Base-by-base conservation (phyloP, 139 green algal species). In the Volvox reticuliferus region DNA sequence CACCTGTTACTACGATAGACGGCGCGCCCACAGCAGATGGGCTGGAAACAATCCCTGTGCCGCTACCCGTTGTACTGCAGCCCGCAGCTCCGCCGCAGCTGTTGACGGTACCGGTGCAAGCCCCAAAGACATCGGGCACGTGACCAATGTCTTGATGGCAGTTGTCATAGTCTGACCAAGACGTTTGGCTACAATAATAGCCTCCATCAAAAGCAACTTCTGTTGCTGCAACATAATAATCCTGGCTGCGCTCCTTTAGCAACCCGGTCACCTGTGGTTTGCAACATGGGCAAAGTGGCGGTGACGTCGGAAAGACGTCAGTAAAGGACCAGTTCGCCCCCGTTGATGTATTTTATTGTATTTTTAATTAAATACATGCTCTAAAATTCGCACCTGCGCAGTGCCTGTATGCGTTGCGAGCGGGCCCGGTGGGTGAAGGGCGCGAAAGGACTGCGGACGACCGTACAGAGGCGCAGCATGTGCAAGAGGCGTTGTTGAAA, bases 1-100 rank as follows among this genome's bases (percentile, higher is more conserved):
- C 85, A 26, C 85, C 85, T 21, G 85, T 82, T 12, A 89, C 69
- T 0, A 89, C 81, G 17, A 87, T 76, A 26, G 81, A 87, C 32
- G 81, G 62, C 30, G 32, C 62, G 24, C 12, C 30, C 5, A 63
- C 16, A 35, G 81, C 81, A 9, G 61, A 32, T 32, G 81, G 16
- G 12, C 81, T 71, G 12, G 79, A 86, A 6, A 86, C 79, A 61
- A 86, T n/a, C 26, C 79, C 79, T 16, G 79, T 86, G 14, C 50
- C 50, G 26, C 79, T 69, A 62, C 19, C 20, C 18, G 30, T 26
- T 12, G 28, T 82, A n/a, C 68, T 89, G 84, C 68, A 69, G 26
- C 68, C 37, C 1, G 37, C 84, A 21, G 32, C 81, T 21, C 36
- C 55, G 37, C 22, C 67, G 84, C 24, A 55, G 26, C 36, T 18